Conservation (phyloP, 352 stramenopile species). For the Globisporangium apiculatum region DNA sequence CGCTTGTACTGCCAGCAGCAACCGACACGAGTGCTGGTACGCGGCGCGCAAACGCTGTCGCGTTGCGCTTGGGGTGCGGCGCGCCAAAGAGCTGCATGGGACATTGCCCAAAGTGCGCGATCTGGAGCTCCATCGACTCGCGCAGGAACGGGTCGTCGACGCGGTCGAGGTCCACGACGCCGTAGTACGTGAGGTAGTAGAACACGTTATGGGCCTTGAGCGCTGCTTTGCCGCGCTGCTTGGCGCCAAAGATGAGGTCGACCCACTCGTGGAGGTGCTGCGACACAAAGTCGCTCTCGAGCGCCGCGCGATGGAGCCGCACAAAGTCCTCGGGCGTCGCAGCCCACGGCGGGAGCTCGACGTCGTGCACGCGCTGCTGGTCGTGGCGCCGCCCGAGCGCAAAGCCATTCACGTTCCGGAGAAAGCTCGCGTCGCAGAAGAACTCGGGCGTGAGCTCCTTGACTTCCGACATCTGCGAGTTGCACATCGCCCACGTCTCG, state of each 20-base stretch:
- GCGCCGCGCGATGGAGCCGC: conserved; percentile 89
- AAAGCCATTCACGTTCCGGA: conserved; percentile 95
- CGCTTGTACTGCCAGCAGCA: too few relatives aligned
- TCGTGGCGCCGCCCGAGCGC: conserved; percentile 90
- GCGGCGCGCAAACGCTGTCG: background rate
- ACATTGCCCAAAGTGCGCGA: conserved; percentile 98
- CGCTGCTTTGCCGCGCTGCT: conserved; percentile 93
- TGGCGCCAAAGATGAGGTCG: conserved; percentile 99
- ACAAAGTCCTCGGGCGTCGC: conserved; percentile 95
- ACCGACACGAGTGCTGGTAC: background rate
- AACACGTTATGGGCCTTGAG: conserved; percentile 96
- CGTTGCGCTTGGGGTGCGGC: conserved; percentile 61
- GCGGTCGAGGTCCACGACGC: conserved; percentile 94
- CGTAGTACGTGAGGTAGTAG: conserved; percentile 90
- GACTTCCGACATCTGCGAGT: conserved; percentile 95
- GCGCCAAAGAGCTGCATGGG: conserved; percentile 92
- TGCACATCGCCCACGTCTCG: conserved; percentile 97
- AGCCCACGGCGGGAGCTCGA: conserved; percentile 96
- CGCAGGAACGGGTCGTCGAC: conserved; percentile 93
- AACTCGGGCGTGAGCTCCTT: conserved; percentile 99
- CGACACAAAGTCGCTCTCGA: conserved; percentile 98
- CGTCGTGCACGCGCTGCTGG: conserved; percentile 84
- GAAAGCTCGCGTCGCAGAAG: conserved; percentile 92
- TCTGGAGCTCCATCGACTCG: conserved; percentile 96
- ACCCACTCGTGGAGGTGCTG: conserved; percentile 97